Evolutionary conservation across 306 rosid genomes (phyloP).

Genomic region (Parietaria judaica): DNA sequence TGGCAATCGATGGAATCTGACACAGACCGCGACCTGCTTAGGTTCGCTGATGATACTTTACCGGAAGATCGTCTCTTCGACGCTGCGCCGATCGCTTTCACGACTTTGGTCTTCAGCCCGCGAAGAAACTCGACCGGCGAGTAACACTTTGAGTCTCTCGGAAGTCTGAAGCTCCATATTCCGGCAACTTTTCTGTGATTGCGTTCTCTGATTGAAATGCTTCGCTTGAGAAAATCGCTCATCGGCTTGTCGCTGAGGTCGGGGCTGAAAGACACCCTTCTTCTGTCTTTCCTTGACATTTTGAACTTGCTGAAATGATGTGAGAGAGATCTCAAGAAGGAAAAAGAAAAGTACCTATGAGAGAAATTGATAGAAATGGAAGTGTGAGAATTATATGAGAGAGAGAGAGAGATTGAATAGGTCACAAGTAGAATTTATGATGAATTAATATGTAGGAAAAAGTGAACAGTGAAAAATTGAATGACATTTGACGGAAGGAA

Average conservation of each 20-base stretch:
- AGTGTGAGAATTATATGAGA: not conserved
- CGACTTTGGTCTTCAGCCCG: slow-evolving; percentile 54
- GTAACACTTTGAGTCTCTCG: slow-evolving; percentile 30
- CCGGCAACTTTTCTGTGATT: slow-evolving; percentile 21
- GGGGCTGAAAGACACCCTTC: slow-evolving; percentile 62
- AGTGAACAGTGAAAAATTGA: not conserved
- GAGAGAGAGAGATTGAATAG: slow-evolving; percentile 1
- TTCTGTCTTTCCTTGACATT: slow-evolving; percentile 55
- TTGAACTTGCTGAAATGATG: too few relatives aligned
- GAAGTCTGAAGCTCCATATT: slow-evolving; percentile 37
- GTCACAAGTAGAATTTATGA: slow-evolving; percentile 1
- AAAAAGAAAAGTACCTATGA: not conserved
- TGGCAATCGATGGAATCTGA: slow-evolving; percentile 66
- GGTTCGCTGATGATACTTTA: slow-evolving; percentile 62
- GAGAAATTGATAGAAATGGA: not conserved
- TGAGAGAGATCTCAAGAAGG: not conserved
- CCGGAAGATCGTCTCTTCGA: slow-evolving; percentile 42
- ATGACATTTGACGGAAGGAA: not conserved
- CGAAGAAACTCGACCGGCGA: slow-evolving; percentile 51
- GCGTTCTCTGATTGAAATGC: slow-evolving; percentile 12
- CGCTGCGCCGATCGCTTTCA: slow-evolving; percentile 38
- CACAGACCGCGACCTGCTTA: slow-evolving; percentile 54
- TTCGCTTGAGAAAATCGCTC: slow-evolving; percentile 32
- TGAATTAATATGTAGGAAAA: not conserved
- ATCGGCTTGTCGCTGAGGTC: slow-evolving; percentile 58